A percentile compares a stretch with the other conserved stretches of the same genome.
Evolutionary conservation across 176 grass and related monocot species (phyloP).

Genomic region (Carex scoparia): DNA sequence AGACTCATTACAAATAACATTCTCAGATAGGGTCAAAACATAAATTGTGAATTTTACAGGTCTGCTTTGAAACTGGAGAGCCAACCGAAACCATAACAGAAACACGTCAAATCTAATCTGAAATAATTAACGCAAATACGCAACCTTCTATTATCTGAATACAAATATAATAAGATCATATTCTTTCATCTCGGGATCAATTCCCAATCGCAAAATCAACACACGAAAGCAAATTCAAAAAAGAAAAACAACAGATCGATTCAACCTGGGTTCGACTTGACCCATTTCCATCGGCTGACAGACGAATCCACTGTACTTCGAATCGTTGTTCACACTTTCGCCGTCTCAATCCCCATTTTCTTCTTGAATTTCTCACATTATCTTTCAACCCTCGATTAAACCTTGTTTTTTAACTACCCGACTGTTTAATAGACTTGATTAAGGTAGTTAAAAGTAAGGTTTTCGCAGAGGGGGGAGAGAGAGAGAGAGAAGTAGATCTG

Average conservation of each 20-base stretch:
- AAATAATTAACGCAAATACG: neutral
- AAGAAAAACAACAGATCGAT: neutral
- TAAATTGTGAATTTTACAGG: neutral
- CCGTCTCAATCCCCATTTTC: neutral
- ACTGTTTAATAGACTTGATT: neutral
- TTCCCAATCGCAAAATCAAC: neutral
- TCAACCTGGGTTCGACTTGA: neutral
- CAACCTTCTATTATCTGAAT: neutral
- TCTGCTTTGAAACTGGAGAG: neutral
- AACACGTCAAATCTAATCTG: neutral
- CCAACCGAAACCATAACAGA: neutral
- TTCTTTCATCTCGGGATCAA: neutral
- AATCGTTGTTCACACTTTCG: constrained; percentile 4
- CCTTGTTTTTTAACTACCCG: neutral
- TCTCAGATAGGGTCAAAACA: neutral
- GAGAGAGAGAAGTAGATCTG: constrained; percentile 14
- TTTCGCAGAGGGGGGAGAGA: neutral
- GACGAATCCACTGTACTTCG: neutral
- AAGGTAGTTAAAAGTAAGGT: neutral
- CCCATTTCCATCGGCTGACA: neutral
- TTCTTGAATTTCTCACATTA: neutral
- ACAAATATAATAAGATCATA: neutral
- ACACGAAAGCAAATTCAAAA: neutral
- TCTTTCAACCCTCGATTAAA: neutral
- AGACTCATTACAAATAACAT: too few species aligned